Evolutionary conservation across 768 basidiomycete species (phyloP).

Genomic region (Fibroporia radiculosa): DNA sequence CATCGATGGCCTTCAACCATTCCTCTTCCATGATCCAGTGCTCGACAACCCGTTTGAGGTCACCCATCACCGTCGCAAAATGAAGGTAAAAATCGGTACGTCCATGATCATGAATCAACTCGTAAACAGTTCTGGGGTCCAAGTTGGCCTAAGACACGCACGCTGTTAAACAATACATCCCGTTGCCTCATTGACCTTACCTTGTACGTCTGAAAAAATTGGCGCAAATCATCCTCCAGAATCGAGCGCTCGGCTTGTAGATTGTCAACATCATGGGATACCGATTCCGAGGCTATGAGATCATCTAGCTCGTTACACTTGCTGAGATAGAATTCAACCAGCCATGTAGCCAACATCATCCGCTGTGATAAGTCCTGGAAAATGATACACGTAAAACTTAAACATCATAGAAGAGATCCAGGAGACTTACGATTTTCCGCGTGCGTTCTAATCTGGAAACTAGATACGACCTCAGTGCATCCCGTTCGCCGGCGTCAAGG

Average conservation of each 20-base stretch:
- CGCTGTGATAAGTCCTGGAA: slow-evolving; percentile 83
- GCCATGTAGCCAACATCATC: slow-evolving; percentile 98
- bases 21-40: slow-evolving; percentile 91
- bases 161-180: neutral
- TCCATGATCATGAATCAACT: slow-evolving; percentile 90
- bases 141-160: slow-evolving; percentile 58
- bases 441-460: slow-evolving; percentile 82
- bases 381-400: neutral
- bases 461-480: slow-evolving; percentile 85
- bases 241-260: slow-evolving; percentile 71
- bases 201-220: slow-evolving; percentile 94
- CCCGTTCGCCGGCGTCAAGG: slow-evolving; percentile 82
- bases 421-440: slow-evolving; percentile 59
- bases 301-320: slow-evolving; percentile 97
- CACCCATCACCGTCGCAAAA: slow-evolving; percentile 77
- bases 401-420: neutral
- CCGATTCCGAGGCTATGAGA: slow-evolving; percentile 78
- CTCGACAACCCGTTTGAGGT: slow-evolving; percentile 78
- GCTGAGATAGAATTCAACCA: slow-evolving; percentile 93
- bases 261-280: slow-evolving; percentile 79
- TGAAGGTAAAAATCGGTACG: slow-evolving; percentile 88
- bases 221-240: slow-evolving; percentile 86
- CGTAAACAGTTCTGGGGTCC: slow-evolving; percentile 80
- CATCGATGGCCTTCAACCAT: slow-evolving; percentile 85
- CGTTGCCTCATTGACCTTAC: slow-evolving; percentile 30